Conservation (phyloP, 139 green algal species). For the Gonium pectorale region DNA sequence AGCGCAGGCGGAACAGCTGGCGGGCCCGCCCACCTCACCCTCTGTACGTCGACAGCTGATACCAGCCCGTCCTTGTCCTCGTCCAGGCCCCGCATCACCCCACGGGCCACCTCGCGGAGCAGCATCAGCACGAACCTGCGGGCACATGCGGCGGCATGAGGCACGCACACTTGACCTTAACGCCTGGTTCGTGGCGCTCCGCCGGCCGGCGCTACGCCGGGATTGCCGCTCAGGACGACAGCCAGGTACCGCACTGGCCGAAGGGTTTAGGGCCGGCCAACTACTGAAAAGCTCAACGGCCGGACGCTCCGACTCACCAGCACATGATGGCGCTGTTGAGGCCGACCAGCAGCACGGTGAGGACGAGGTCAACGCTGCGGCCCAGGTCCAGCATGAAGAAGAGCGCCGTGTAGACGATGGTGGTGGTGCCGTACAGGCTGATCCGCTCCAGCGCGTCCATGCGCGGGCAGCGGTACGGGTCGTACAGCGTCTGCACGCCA, state of each 20-base stretch:
- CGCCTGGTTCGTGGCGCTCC: not conserved
- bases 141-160: not conserved
- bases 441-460: constrained; percentile 42
- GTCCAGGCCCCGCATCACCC: constrained; percentile 4
- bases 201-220: too few relatives aligned
- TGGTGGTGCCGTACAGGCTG: constrained; percentile 26
- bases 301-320: constrained; percentile 5
- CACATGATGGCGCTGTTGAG: constrained; percentile 10
- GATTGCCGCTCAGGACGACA: not conserved
- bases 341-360: constrained; percentile 14
- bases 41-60: not conserved
- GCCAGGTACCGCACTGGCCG: too few relatives aligned
- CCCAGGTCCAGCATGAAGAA: constrained; percentile 27
- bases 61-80: constrained; percentile 15
- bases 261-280: too few relatives aligned
- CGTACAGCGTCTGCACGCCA: not conserved
- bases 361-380: not conserved
- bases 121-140: constrained; percentile 21
- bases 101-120: not conserved
- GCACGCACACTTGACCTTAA: not conserved
- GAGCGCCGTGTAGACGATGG: constrained; percentile 15
- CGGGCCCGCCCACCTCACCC: not conserved
- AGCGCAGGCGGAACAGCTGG: too few relatives aligned
- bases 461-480: constrained; percentile 36
- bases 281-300: too few relatives aligned